Conservation (phyloP, 371 early-diverging fungal genomes). For the Enterospora canceri region DNA sequence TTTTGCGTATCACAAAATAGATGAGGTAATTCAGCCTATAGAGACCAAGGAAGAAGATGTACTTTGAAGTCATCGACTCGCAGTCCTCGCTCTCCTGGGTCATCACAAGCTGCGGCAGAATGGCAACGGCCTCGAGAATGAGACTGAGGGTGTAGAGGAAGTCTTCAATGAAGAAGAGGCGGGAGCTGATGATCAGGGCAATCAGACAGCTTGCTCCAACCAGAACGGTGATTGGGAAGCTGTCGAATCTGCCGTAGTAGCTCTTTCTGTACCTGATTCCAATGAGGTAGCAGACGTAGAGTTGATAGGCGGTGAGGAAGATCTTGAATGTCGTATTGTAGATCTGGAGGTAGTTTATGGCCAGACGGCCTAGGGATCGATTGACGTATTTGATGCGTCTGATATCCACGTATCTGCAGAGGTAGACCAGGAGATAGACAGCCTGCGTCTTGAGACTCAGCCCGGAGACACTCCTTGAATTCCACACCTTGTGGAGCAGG, state of each 20-base stretch:
- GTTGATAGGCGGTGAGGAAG: slow-evolving; percentile 70
- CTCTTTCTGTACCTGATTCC: slow-evolving; percentile 68
- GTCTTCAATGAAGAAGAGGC: slow-evolving; percentile 35
- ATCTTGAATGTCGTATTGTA: slow-evolving; percentile 89
- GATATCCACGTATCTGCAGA: slow-evolving; percentile 84
- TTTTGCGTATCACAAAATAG: slow-evolving; percentile 72
- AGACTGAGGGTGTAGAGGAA: slow-evolving; percentile 79
- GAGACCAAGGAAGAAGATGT: slow-evolving; percentile 83
- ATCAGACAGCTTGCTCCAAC: slow-evolving; percentile 55
- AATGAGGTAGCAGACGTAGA: slow-evolving; percentile 80
- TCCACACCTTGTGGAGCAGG: slow-evolving; percentile 49
- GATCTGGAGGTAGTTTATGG: slow-evolving; percentile 44
- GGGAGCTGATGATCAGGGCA: slow-evolving; percentile 17
- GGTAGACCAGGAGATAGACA: slow-evolving; percentile 78
- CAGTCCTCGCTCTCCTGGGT: slow-evolving; percentile 85
- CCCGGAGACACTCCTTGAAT: slow-evolving; percentile 60
- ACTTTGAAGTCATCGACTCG: slow-evolving; percentile 89
- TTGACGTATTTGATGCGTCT: slow-evolving; percentile 55
- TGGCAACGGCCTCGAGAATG: slow-evolving; percentile 84
- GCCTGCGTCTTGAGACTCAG: slow-evolving; percentile 88
- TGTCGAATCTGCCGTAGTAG: slow-evolving; percentile 75
- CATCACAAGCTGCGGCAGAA: slow-evolving; percentile 90
- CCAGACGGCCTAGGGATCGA: neutral
- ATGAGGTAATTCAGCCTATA: slow-evolving; percentile 82
- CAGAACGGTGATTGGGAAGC: slow-evolving; percentile 59